phyloP scores from a whole-genome alignment of 2,329 filamentous ascomycete species.

The Microdochium nivale region DNA sequence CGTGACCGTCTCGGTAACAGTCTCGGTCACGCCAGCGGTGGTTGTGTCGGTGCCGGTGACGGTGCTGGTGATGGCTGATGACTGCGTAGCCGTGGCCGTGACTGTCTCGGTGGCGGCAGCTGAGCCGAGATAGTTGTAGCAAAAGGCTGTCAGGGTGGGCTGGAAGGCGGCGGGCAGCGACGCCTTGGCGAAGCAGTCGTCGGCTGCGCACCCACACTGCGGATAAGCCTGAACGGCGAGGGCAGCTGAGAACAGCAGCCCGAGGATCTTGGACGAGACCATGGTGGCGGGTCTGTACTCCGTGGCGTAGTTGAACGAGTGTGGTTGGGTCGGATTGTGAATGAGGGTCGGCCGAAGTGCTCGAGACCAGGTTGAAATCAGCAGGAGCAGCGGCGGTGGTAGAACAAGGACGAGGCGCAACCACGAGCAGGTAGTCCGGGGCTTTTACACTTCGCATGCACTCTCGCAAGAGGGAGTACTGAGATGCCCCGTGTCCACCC shows the following conservation, averaged over 20 bases:
- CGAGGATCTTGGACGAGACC: background rate
- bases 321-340: background rate
- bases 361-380: no score
- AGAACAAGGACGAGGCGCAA: no score
- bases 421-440: no score
- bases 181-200: background rate
- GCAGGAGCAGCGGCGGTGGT: no score
- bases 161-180: background rate
- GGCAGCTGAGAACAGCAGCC: background rate
- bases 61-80: background rate
- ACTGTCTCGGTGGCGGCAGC: background rate
- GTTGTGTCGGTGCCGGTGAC: background rate
- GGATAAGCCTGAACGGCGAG: background rate
- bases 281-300: background rate
- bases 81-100: background rate
- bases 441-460: no score
- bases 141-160: background rate
- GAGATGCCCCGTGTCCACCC: no score
- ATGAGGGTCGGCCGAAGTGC: background rate
- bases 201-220: background rate
- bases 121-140: background rate
- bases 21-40: background rate
- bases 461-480: no score
- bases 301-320: background rate
- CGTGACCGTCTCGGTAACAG: background rate